A percentile compares a stretch with the other conserved stretches of the same genome.
Evolutionary conservation across 202 grass and related monocot species (phyloP).

Genomic region (Musa balbisiana): DNA sequence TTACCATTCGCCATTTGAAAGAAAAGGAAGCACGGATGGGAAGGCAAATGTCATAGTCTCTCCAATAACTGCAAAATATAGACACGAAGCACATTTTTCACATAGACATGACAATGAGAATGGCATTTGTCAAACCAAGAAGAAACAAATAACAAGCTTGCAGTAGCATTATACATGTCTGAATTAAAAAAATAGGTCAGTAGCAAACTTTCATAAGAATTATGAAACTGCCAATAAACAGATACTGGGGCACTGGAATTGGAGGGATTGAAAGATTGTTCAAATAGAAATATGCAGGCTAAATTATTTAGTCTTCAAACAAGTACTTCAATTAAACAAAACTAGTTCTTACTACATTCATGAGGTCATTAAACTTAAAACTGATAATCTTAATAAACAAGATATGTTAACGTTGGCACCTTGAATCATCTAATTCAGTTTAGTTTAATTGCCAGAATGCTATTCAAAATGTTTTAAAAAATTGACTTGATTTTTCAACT

Average conservation of each 20-base stretch:
- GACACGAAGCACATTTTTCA: slow-evolving; percentile 19
- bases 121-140: background rate
- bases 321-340: background rate
- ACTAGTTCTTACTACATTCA: background rate
- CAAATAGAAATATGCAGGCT: no score
- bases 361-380: background rate
- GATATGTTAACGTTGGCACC: background rate
- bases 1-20: slow-evolving; percentile 99
- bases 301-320: background rate
- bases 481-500: no score
- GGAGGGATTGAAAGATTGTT: background rate
- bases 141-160: background rate
- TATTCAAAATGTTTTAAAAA: no score
- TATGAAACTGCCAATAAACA: background rate
- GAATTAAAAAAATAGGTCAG: background rate
- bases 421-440: background rate
- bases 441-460: no score
- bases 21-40: slow-evolving; percentile 78
- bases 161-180: background rate
- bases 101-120: background rate
- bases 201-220: background rate
- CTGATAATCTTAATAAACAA: background rate
- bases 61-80: slow-evolving; percentile 73
- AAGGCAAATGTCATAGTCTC: slow-evolving; percentile 82
- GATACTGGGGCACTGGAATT: background rate